Evolutionary conservation across 2,329 filamentous ascomycete genomes (phyloP), one percentile per base, ranked within the genome.

Genomic region (Blastomyces percursus): DNA sequence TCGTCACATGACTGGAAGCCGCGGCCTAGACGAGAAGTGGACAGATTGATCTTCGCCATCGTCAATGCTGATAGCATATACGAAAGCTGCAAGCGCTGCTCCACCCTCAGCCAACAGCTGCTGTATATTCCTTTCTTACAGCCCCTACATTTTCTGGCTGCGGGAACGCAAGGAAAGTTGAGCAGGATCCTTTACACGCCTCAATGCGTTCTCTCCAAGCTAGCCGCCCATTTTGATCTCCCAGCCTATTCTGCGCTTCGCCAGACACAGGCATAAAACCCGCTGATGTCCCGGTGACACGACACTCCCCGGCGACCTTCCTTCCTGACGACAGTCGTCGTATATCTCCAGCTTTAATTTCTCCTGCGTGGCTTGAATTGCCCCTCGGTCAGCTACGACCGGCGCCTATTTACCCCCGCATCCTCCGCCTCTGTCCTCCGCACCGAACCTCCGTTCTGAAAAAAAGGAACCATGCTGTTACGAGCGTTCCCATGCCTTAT

Each of bases 251-350:
- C 5, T 19, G 12, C 19, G 6, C 50, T 60, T 40, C 42, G 11
- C 51, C 51, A 38, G 14, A 16, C 14, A 40, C 44, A n/a, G 55
- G 51, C 35, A 58, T 52, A 60, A 78, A 73, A 77, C 61, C 76
- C 72, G 67, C 78, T 80, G 72, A 83, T 85, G 69, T 66, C 68
- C 67, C 66, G 69, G 68, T 66, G 69, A 70, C 67, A 69, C 63
- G 60, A 61, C 21, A 40, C 52, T 35, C 58, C 61, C 57, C 42
- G 61, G 30, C 62, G 42, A 60, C 54, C 38, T 27, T 30, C 35
- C 52, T 21, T 27, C 64, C 67, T 67, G 68, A 66, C 61, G 68
- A 66, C 61, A 65, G 66, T 67, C 64, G 60, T 61, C 69, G 19
- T 24, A 35, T 32, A 30, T 48, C n/a, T 32, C 9, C n/a, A 11